Evolutionary conservation across 441 rosid species (phyloP).

Genomic region (Syzygium syzygioides): DNA sequence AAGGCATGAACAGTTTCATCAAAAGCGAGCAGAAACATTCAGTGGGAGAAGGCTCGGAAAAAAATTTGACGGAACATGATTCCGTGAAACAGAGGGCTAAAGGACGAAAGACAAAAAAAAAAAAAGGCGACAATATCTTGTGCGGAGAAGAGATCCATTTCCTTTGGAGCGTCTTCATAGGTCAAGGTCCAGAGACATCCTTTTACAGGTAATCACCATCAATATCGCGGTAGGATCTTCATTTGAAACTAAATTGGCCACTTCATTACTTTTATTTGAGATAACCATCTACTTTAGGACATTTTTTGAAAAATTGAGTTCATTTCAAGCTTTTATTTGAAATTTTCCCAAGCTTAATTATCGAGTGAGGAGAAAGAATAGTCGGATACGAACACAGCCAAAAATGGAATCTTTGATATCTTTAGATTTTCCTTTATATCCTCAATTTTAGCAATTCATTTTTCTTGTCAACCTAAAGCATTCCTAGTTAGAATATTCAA

Average conservation of each 20-base stretch:
- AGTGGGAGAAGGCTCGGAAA: neutral
- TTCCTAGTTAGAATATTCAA: neutral
- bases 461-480: neutral
- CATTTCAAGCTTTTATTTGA: fast-evolving
- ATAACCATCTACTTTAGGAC: neutral
- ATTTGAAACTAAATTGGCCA: neutral
- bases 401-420: neutral
- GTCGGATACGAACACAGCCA: neutral
- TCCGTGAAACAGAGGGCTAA: neutral
- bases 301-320: neutral
- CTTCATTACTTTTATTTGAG: neutral
- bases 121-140: neutral
- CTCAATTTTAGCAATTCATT: neutral
- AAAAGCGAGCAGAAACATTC: no score
- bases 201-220: neutral
- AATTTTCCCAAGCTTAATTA: neutral
- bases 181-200: neutral
- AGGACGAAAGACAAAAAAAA: neutral
- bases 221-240: neutral
- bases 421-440: neutral
- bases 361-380: neutral
- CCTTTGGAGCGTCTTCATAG: neutral
- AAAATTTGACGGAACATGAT: neutral
- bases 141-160: neutral
- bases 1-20: neutral